A percentile compares a stretch with the other conserved stretches of the same genome.
Conservation (phyloP, 306 rosid species). For the Quillaja saponaria region DNA sequence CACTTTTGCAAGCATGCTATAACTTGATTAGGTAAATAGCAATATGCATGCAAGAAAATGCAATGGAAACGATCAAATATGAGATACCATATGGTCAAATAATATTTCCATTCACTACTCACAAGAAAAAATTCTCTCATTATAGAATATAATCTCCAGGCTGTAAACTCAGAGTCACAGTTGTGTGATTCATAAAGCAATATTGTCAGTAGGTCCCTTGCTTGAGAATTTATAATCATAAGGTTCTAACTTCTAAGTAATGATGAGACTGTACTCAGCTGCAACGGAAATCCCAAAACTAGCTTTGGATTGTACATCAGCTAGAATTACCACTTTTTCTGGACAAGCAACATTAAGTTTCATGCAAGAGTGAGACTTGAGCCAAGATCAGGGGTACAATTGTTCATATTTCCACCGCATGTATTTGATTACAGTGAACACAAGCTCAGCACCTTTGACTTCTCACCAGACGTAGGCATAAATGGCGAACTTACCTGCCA, state of each 20-base stretch:
- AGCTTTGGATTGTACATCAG: background rate
- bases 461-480: background rate
- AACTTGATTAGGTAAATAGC: constrained; percentile 9
- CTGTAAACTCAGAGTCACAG: background rate
- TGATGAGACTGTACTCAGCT: too few relatives aligned
- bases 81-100: constrained; percentile 8
- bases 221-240: too few relatives aligned
- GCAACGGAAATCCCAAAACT: too few relatives aligned
- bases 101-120: background rate
- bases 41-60: background rate
- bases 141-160: background rate
- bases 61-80: background rate
- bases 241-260: too few relatives aligned
- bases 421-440: background rate
- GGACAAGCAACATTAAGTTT: constrained; percentile 1
- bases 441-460: background rate
- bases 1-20: constrained; percentile 16
- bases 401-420: constrained; percentile 6
- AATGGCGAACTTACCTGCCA: background rate
- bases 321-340: background rate
- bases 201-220: too few relatives aligned
- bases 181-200: background rate
- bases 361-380: constrained; percentile 2
- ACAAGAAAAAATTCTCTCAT: background rate
- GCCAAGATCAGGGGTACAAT: constrained; percentile 6